Evolutionary conservation across 2,329 filamentous ascomycete genomes (phyloP).

Genomic region (Curvularia lunata): DNA sequence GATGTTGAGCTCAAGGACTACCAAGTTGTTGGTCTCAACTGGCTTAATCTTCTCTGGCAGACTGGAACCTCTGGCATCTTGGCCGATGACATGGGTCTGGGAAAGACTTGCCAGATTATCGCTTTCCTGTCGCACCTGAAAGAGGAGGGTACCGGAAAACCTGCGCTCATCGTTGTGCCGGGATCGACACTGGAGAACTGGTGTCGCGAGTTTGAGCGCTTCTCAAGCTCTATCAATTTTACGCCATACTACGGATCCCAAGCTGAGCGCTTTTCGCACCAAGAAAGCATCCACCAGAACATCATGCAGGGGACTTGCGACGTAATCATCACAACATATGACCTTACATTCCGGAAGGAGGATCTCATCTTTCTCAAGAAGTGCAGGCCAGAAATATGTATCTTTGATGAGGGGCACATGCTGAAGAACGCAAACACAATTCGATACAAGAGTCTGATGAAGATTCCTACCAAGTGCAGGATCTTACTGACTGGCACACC

Average conservation of each 20-base stretch:
- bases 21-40: slow-evolving; percentile 92
- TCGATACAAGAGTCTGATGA: slow-evolving; percentile 78
- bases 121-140: slow-evolving; percentile 85
- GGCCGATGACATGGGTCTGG: slow-evolving; percentile 93
- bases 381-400: slow-evolving; percentile 64
- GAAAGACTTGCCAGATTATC: slow-evolving; percentile 97
- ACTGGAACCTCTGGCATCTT: slow-evolving; percentile 85
- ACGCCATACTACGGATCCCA: slow-evolving; percentile 75
- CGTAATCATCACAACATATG: slow-evolving; percentile 75
- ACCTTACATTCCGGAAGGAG: slow-evolving; percentile 64
- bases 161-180: slow-evolving; percentile 86
- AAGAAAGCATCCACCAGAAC: slow-evolving; percentile 69
- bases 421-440: slow-evolving; percentile 87
- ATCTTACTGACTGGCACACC: slow-evolving; percentile 90
- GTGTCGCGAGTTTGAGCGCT: slow-evolving; percentile 86
- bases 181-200: slow-evolving; percentile 95
- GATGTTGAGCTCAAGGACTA: slow-evolving; percentile 87
- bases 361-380: slow-evolving; percentile 69
- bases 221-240: slow-evolving; percentile 78
- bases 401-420: slow-evolving; percentile 95
- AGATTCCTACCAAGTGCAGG: slow-evolving; percentile 80
- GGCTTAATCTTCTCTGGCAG: slow-evolving; percentile 84
- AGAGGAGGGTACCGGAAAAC: slow-evolving; percentile 71
- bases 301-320: slow-evolving; percentile 64
- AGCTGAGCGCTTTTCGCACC: slow-evolving; percentile 70